A percentile compares a stretch with the other conserved stretches of the same genome.
phyloP scores from a whole-genome alignment of 345 rosid species.

The Kandelia obovata region DNA sequence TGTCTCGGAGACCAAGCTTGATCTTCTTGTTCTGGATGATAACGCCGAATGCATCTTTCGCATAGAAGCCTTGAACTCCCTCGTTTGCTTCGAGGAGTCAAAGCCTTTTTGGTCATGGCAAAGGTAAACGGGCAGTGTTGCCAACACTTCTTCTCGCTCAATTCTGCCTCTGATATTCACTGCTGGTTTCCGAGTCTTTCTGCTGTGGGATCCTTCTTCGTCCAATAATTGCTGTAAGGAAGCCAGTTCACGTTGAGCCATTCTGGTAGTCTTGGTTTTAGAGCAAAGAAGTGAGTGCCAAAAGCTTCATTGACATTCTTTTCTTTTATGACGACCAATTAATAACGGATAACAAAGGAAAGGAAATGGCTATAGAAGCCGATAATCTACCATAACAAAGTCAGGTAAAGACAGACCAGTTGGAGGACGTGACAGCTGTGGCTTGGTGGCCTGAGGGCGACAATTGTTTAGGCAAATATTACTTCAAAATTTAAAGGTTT shows the following conservation, averaged over 20 bases:
- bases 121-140: conserved; percentile 32
- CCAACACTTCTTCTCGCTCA: conserved; percentile 22
- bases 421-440: conserved; percentile 18
- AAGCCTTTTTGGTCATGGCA: conserved; percentile 34
- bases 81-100: conserved; percentile 15
- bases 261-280: not conserved
- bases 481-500: too few species aligned
- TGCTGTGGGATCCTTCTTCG: conserved; percentile 37
- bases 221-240: conserved; percentile 45
- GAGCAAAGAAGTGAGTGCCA: conserved; percentile 5
- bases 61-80: conserved; percentile 1
- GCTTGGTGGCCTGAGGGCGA: not conserved
- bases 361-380: conserved; percentile 6
- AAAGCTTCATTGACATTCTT: conserved; percentile 30
- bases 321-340: not conserved
- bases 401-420: not conserved
- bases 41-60: conserved; percentile 29
- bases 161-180: conserved; percentile 12
- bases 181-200: conserved; percentile 9
- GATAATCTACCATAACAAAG: not conserved
- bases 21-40: conserved; percentile 21
- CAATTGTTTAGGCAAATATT: not conserved
- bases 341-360: conserved; percentile 16
- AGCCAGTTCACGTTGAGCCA: conserved; percentile 22
- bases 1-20: conserved; percentile 22